Percentiles rank a stretch among this genome's conserved stretches.
Evolutionary conservation across 1,284 basidiomycete species (phyloP).

Genomic region (Meira nashicola): DNA sequence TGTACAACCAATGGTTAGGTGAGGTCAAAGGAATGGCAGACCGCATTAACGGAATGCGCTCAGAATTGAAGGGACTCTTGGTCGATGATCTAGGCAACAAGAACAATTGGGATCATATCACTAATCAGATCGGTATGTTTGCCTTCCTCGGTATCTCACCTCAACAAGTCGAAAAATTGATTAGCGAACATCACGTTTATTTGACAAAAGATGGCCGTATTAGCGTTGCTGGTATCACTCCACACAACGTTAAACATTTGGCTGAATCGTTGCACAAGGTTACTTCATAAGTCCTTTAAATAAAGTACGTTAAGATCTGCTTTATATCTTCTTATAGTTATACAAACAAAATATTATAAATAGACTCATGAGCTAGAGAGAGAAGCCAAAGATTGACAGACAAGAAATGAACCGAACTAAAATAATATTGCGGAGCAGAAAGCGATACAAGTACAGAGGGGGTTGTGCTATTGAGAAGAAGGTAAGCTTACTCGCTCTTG

Average conservation of each 20-base stretch:
- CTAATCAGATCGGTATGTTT: constrained; percentile 54
- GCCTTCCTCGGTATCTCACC: constrained; percentile 51
- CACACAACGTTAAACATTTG: constrained; percentile 49
- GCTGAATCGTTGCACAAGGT: constrained; percentile 50
- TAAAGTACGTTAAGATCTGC: neutral
- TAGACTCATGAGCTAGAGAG: neutral
- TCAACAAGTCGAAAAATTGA: constrained; percentile 51
- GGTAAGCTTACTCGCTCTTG: constrained; percentile 29
- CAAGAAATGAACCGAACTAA: constrained; percentile 1
- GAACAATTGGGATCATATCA: constrained; percentile 54
- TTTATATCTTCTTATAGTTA: neutral
- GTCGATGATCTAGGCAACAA: constrained; percentile 51
- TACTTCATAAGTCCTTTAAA: constrained; percentile 17
- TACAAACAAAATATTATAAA: neutral
- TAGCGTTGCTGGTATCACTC: constrained; percentile 52
- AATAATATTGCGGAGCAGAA: neutral
- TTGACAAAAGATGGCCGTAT: constrained; percentile 53
- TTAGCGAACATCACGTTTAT: constrained; percentile 53
- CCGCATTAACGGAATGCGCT: constrained; percentile 53
- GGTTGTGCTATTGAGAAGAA: neutral
- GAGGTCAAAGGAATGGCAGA: constrained; percentile 54
- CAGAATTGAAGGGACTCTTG: constrained; percentile 47
- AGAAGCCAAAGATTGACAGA: neutral
- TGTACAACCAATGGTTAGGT: constrained; percentile 55
- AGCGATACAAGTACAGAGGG: neutral